A percentile compares a stretch with the other conserved stretches of the same genome.
Evolutionary conservation across 208 protist species (phyloP).

Genomic region (Tetramitus jugosus): DNA sequence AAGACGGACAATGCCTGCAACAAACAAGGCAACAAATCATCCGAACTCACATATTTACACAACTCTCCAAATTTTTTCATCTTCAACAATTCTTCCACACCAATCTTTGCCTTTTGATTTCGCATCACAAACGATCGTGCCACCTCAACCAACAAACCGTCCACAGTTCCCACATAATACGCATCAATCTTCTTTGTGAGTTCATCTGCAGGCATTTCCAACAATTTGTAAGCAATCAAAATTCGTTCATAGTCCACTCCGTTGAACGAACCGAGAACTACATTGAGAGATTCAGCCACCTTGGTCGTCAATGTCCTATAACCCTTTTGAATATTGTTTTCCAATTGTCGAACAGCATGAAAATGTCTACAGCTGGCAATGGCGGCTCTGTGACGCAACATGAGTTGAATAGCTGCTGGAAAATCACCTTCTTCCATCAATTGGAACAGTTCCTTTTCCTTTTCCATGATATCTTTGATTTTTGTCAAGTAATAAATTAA

Average conservation of each 20-base stretch:
- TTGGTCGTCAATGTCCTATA: not conserved
- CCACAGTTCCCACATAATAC: not conserved
- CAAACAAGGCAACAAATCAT: not conserved
- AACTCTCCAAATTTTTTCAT: not conserved
- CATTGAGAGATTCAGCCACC: not conserved
- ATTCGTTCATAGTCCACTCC: not conserved
- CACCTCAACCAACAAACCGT: not conserved
- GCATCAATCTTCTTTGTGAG: not conserved
- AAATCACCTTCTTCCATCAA: constrained; percentile 10
- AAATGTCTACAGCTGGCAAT: not conserved
- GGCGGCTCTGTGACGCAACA: not conserved
- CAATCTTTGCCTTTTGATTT: too few species aligned
- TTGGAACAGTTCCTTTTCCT: constrained; percentile 2
- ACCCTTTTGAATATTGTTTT: not conserved
- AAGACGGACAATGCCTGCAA: not conserved
- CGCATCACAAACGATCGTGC: not conserved
- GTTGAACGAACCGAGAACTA: not conserved
- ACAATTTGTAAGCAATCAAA: not conserved
- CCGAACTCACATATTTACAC: constrained; percentile 11
- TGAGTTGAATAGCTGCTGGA: constrained; percentile 1
- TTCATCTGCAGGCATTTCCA: not conserved
- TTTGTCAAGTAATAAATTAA: not conserved
- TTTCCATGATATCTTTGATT: constrained; percentile 8
- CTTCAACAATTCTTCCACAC: not conserved
- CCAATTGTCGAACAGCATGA: not conserved